phyloP scores from a whole-genome alignment of 495 filamentous ascomycete species.

The Aspergillus diversus region DNA sequence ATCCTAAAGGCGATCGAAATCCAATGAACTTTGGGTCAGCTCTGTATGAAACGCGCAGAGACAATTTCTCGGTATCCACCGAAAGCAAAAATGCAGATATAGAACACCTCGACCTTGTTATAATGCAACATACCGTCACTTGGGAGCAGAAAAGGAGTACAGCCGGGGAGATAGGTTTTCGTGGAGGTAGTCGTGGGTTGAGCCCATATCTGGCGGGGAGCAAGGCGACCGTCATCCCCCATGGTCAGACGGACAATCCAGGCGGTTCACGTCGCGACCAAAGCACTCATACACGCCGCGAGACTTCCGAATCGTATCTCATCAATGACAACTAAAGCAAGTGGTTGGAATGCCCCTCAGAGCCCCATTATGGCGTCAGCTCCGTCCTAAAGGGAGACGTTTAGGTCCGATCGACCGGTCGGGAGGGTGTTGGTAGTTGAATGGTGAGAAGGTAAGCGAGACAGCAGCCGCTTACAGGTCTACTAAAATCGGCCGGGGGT shows the following conservation, averaged over 20 bases:
- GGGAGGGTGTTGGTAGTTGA: slow-evolving; percentile 1
- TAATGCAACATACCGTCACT: slow-evolving; percentile 43
- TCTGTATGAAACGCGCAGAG: neutral
- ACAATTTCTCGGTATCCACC: neutral
- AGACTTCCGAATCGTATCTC: slow-evolving; percentile 16
- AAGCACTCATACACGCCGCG: slow-evolving; percentile 30
- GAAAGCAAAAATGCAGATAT: neutral
- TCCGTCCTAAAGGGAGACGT: slow-evolving; percentile 2
- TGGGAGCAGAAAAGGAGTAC: slow-evolving; percentile 67
- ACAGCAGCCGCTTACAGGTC: neutral
- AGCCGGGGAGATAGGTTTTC: slow-evolving; percentile 47
- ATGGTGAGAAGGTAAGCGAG: neutral
- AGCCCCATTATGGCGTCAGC: slow-evolving; percentile 18
- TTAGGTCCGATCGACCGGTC: slow-evolving; percentile 11
- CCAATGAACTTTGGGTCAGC: neutral
- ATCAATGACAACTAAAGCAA: slow-evolving; percentile 14
- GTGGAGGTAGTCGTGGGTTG: slow-evolving; percentile 49
- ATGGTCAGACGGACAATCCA: slow-evolving; percentile 34
- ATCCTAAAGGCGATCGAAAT: slow-evolving; percentile 37
- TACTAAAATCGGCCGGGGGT: neutral
- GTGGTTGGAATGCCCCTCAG: slow-evolving; percentile 8
- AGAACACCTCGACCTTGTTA: neutral
- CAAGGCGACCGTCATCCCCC: slow-evolving; percentile 41
- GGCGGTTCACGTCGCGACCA: slow-evolving; percentile 28
- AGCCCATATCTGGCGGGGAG: slow-evolving; percentile 58